Evolutionary conservation across 805 yeast genomes (phyloP), one percentile per base, ranked within the genome.

Genomic region (Cyberlindnera mrakii): DNA sequence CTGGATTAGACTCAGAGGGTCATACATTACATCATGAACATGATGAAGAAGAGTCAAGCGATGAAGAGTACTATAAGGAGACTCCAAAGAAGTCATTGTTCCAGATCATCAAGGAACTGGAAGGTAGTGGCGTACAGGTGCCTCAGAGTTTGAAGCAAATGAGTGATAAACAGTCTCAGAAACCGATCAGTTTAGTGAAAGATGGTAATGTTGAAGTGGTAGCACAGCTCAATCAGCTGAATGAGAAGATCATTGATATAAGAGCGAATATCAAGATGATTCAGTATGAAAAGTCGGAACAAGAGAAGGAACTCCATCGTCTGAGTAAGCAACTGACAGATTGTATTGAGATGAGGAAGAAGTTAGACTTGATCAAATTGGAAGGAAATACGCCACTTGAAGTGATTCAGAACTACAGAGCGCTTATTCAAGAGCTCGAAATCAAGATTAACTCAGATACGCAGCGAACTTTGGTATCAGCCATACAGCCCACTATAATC

Each of bases 171-270:
- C 30, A 40, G 14, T 44, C 64, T 10, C 63, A 63, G 37, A 65
- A 71, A 9, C 63, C 67, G 32, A 65, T 63, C 40, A 65, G 63
- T 45, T 45, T 63, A 23, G 59, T 63, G 49, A 63, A 70, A 57
- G 69, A 65, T 49, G 69, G 49, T 1, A 47, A 41, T 14, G 65
- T 30, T 17, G 44, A 40, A 14, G 17, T 16, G 10, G 47, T 54
- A 3, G 30, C 43, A 8, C 19, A 43, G 31, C 27, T 58, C 33
- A 48, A 53, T 25, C 41, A 35, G 5, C 17, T 50, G 6, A 50
- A 52, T 23, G 49, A 47, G 4, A 47, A 51, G 20, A 30, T 51
- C 4, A 30, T 42, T 13, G 48, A 51, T 15, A 8, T 48, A 2
- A 37, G 42, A 1, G 48, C 54, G 5, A 34, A 42, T 10, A 17